These are phyloP conservation scores for Phytophthora pisi DNA, from an alignment of 352 stramenopile genomes.

Conservation along the genomic window DNA sequence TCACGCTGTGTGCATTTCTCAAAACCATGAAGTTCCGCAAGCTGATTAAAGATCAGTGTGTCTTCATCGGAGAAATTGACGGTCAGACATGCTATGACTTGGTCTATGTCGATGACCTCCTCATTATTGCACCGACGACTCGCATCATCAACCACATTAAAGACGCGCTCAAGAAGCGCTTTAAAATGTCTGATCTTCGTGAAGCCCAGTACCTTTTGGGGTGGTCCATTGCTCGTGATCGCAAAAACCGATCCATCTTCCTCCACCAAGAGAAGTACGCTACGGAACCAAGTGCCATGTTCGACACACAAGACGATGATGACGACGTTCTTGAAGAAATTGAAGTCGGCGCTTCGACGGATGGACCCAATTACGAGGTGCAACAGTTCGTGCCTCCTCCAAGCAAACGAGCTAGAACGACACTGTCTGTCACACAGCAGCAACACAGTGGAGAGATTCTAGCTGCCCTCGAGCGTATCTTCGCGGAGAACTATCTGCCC, in stretches of 20 bases:
- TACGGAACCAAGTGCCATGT: background rate
- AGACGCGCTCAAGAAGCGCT: no score
- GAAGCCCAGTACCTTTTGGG: slow-evolving; percentile 19
- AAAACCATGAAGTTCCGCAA: no score
- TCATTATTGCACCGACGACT: no score
- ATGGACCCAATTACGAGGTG: background rate
- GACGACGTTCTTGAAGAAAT: background rate
- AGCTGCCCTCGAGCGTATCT: slow-evolving; percentile 1
- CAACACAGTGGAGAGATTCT: slow-evolving; percentile 2
- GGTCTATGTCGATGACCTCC: no score
- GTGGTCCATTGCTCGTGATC: slow-evolving; percentile 19
- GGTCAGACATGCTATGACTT: no score
- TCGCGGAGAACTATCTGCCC: background rate
- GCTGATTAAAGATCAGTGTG: no score
- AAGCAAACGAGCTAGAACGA: background rate
- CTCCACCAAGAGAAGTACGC: slow-evolving; percentile 26
- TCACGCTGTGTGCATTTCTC: no score
- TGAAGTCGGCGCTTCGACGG: background rate
- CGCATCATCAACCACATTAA: no score
- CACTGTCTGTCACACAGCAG: slow-evolving; percentile 1
- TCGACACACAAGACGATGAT: background rate
- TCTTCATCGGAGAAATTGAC: no score
- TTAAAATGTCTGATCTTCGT: slow-evolving; percentile 1
- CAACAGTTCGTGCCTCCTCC: background rate
- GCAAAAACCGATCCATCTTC: slow-evolving; percentile 16